Evolutionary conservation across 2,329 filamentous ascomycete genomes (phyloP).

Genomic region (Colletotrichum noveboracense): DNA sequence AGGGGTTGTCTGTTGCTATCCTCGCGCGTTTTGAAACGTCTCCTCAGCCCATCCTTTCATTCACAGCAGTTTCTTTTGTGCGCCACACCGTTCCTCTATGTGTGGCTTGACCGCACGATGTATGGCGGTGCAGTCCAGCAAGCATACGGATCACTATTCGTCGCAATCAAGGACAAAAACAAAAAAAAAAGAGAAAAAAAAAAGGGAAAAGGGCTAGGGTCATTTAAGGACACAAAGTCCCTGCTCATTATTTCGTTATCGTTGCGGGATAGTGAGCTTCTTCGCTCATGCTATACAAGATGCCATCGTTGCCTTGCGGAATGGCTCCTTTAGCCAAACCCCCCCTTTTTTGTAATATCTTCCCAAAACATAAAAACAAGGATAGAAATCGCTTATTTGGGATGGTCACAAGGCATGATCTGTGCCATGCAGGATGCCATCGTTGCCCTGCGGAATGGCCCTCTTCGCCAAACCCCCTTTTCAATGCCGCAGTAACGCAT

Average conservation of each 20-base stretch:
- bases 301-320: slow-evolving; percentile 25
- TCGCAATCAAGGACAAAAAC: not conserved
- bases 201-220: not conserved
- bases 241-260: not conserved
- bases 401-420: slow-evolving; percentile 3
- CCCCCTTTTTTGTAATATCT: not conserved
- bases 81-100: not conserved
- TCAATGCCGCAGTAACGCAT: not conserved
- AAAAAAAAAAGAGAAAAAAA: not conserved
- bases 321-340: slow-evolving; percentile 12
- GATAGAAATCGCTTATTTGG: slow-evolving; percentile 3
- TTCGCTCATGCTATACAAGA: slow-evolving; percentile 19
- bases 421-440: slow-evolving; percentile 22
- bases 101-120: not conserved
- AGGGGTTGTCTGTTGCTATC: not conserved
- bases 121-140: not conserved
- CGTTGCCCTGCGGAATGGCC: slow-evolving; percentile 22
- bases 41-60: slow-evolving; percentile 20
- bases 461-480: slow-evolving; percentile 19
- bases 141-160: not conserved
- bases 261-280: slow-evolving; percentile 2
- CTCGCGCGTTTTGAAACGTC: slow-evolving; percentile 20
- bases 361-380: not conserved
- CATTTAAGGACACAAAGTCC: not conserved
- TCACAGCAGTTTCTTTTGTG: not conserved